A percentile compares a stretch with the other conserved stretches of the same genome.
Evolutionary conservation across 768 basidiomycete genomes (phyloP).

Genomic region (Pleurotus djamor): DNA sequence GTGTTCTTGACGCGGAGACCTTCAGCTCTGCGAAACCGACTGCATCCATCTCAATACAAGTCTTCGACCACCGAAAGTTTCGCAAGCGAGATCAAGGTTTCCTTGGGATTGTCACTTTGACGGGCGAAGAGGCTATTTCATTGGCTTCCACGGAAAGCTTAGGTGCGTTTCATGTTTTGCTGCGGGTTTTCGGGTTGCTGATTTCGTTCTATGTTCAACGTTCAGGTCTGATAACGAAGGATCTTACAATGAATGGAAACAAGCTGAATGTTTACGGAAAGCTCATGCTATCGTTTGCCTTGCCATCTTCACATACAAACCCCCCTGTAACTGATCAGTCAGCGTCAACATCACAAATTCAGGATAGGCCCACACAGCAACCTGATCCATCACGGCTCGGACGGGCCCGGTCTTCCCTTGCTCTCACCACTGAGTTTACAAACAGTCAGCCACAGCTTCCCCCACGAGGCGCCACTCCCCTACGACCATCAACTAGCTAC

Average conservation of each 20-base stretch:
- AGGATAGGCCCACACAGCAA: neutral
- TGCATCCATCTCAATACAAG: slow-evolving; percentile 78
- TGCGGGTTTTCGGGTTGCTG: slow-evolving; percentile 13
- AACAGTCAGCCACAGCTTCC: neutral
- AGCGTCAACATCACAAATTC: slow-evolving; percentile 11
- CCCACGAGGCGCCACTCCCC: slow-evolving; percentile 14
- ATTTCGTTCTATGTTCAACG: slow-evolving; percentile 19
- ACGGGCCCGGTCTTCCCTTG: slow-evolving; percentile 2
- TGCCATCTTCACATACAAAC: slow-evolving; percentile 26
- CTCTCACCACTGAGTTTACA: neutral
- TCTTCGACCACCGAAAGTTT: slow-evolving; percentile 90
- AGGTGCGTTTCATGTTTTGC: slow-evolving; percentile 29
- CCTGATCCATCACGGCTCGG: neutral
- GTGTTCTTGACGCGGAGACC: slow-evolving; percentile 9
- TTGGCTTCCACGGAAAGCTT: slow-evolving; percentile 42
- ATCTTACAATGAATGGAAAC: slow-evolving; percentile 73
- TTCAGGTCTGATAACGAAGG: slow-evolving; percentile 66
- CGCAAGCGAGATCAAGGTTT: slow-evolving; percentile 85
- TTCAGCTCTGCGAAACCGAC: slow-evolving; percentile 67
- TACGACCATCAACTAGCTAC: slow-evolving; percentile 22
- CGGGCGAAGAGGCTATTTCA: slow-evolving; percentile 49
- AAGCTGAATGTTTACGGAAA: slow-evolving; percentile 82
- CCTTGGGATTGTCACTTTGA: slow-evolving; percentile 55
- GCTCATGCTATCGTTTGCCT: slow-evolving; percentile 63
- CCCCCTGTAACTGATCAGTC: slow-evolving; percentile 16